phyloP scores from a whole-genome alignment of 106 monocot genomes.

The Dactylorhiza incarnata region DNA sequence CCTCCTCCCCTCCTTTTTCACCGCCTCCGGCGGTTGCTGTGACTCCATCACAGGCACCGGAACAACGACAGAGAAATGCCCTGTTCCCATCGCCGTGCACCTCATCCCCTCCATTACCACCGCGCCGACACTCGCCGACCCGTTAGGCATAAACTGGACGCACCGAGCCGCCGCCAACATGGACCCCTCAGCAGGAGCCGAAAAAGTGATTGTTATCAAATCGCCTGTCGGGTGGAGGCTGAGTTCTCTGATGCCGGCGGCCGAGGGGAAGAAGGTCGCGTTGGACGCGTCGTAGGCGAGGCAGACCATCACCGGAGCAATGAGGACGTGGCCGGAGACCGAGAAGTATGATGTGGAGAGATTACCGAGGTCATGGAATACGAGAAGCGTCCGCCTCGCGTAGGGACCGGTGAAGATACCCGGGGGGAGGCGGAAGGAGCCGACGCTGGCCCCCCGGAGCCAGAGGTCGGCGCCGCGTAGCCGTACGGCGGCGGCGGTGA shows the following conservation, averaged over 20 bases:
- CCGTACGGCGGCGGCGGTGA: slow-evolving; percentile 9
- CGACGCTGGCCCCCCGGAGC: slow-evolving; percentile 5
- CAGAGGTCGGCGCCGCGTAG: slow-evolving; percentile 15
- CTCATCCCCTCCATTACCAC: background rate
- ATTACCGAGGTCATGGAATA: slow-evolving; percentile 23
- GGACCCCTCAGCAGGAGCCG: background rate
- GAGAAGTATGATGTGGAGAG: slow-evolving; percentile 20
- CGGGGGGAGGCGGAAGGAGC: slow-evolving; percentile 14
- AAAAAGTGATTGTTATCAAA: slow-evolving; percentile 19
- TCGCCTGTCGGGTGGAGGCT: background rate
- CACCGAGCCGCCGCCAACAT: slow-evolving; percentile 14
- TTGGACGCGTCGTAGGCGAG: slow-evolving; percentile 26
- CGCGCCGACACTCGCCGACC: background rate
- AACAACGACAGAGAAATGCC: slow-evolving; percentile 31
- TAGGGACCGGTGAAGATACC: slow-evolving; percentile 12
- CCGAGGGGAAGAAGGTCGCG: background rate
- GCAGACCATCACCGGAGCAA: slow-evolving; percentile 24
- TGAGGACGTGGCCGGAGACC: slow-evolving; percentile 13
- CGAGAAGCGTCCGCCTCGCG: slow-evolving; percentile 6
- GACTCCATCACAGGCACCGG: background rate
- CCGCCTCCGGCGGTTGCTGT: background rate
- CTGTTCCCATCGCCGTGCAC: slow-evolving; percentile 14
- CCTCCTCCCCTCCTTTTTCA: background rate
- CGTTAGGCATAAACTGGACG: slow-evolving; percentile 11
- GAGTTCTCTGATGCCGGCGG: background rate